Evolutionary conservation across 2,329 filamentous ascomycete genomes (phyloP).

Genomic region (Cladosporium halotolerans): DNA sequence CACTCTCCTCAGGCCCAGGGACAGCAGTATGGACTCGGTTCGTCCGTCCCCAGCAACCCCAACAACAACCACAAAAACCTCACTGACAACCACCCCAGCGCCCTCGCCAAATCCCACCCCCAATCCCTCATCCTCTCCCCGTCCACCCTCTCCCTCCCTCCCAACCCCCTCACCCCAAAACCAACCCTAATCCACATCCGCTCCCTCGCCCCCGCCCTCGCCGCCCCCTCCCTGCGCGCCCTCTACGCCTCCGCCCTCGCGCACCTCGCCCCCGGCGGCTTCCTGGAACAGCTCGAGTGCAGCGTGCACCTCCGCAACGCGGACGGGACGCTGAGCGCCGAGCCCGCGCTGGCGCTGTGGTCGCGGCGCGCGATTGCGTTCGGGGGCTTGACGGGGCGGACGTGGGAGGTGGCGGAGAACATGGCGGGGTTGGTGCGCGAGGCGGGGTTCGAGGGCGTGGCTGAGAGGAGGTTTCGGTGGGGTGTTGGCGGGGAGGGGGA

Average conservation of each 20-base stretch:
- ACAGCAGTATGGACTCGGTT: conserved; percentile 37
- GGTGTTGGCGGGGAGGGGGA: neutral
- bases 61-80: too few relatives aligned
- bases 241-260: conserved; percentile 23
- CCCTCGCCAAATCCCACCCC: neutral
- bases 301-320: conserved; percentile 25
- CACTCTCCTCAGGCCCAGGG: conserved; percentile 32
- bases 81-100: neutral
- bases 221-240: conserved; percentile 23
- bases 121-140: neutral
- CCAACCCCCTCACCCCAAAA: neutral
- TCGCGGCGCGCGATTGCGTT: conserved; percentile 14
- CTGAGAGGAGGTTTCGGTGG: neutral
- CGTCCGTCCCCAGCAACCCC: conserved; percentile 25
- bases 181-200: neutral
- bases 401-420: neutral
- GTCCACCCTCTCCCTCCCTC: neutral
- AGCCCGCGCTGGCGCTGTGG: conserved; percentile 24
- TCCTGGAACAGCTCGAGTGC: conserved; percentile 38
- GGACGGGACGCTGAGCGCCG: conserved; percentile 22
- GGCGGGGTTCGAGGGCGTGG: neutral
- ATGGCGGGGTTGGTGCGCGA: neutral
- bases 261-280: conserved; percentile 37
- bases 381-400: conserved; percentile 2
- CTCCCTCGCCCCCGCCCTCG: neutral